Percentiles rank a stretch among this genome's conserved stretches.
Conservation (phyloP, 2,329 filamentous ascomycete genomes). For the Curvularia sp. region DNA sequence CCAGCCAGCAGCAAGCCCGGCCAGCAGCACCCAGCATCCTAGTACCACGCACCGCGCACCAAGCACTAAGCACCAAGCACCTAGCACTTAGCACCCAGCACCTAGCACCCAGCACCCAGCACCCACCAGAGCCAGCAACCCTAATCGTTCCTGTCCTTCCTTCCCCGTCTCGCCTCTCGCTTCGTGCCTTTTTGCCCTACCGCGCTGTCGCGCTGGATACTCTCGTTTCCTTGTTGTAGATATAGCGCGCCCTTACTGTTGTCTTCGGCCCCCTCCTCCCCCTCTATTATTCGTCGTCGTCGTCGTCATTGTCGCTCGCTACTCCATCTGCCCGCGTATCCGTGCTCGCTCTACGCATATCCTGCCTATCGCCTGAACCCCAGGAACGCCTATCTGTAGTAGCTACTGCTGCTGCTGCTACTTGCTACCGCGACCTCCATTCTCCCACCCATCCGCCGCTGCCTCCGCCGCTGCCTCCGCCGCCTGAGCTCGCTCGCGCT, state of each 20-base stretch:
- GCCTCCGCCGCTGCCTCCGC: neutral
- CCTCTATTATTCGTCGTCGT: too few species aligned
- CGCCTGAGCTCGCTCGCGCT: conserved; percentile 18
- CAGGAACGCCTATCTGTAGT: neutral
- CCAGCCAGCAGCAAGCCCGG: neutral
- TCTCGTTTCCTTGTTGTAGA: conserved; percentile 16
- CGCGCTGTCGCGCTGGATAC: conserved; percentile 18
- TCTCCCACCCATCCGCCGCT: neutral
- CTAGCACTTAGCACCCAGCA: neutral
- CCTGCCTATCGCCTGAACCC: conserved; percentile 11
- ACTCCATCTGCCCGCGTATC: conserved; percentile 22
- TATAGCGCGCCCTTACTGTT: conserved; percentile 8
- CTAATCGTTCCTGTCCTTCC: conserved; percentile 10
- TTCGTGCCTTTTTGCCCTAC: conserved; percentile 14
- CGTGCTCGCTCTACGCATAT: conserved; percentile 23
- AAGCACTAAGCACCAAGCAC: neutral
- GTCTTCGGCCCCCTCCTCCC: neutral
- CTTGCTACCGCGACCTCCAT: neutral
- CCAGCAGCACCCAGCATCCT: neutral
- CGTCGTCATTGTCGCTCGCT: conserved; percentile 18
- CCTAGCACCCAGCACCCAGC: neutral
- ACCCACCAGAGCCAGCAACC: neutral
- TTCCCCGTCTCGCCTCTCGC: conserved; percentile 19
- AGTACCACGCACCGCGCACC: neutral
- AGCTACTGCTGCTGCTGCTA: neutral